Evolutionary conservation across 192 early-diverging fungal species (phyloP).

Genomic region (Phlyctochytrium bullatum): DNA sequence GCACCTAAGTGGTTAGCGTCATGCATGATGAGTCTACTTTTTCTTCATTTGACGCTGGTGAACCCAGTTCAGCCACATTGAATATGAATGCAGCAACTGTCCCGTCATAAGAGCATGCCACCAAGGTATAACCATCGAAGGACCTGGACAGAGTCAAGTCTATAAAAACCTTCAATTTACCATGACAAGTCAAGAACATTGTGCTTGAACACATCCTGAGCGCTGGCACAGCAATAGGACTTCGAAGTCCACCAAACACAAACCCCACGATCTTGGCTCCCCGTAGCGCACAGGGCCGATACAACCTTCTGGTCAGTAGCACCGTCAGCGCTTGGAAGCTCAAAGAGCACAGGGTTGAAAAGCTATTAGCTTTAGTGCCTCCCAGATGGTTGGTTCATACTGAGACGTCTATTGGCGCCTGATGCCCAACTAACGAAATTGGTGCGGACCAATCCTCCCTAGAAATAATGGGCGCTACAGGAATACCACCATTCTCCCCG

Average conservation of each 20-base stretch:
- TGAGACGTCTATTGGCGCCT: slow-evolving; percentile 81
- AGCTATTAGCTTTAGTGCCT: slow-evolving; percentile 12
- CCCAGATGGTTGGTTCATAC: slow-evolving; percentile 34
- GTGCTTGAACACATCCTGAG: slow-evolving; percentile 73
- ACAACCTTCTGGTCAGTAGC: slow-evolving; percentile 17
- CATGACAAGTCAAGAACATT: slow-evolving; percentile 87
- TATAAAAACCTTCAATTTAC: slow-evolving; percentile 32
- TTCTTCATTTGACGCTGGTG: slow-evolving; percentile 59
- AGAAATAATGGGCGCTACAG: slow-evolving; percentile 76
- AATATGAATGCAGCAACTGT: slow-evolving; percentile 76
- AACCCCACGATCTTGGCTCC: slow-evolving; percentile 85
- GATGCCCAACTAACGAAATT: slow-evolving; percentile 84
- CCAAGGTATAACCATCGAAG: slow-evolving; percentile 68
- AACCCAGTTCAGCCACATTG: slow-evolving; percentile 64
- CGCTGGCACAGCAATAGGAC: slow-evolving; percentile 66
- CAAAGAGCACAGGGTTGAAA: slow-evolving; percentile 84
- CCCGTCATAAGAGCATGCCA: slow-evolving; percentile 91
- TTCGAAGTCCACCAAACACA: slow-evolving; percentile 85
- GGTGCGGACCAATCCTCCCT: slow-evolving; percentile 76
- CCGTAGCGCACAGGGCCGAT: slow-evolving; percentile 74
- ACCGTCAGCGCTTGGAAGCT: slow-evolving; percentile 24
- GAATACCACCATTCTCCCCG: slow-evolving; percentile 75
- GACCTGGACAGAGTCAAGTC: slow-evolving; percentile 47
- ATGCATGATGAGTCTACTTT: slow-evolving; percentile 43
- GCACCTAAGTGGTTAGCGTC: slow-evolving; percentile 23